phyloP scores from a whole-genome alignment of 2,329 filamentous ascomycete genomes.

The Claviceps digitariae region DNA sequence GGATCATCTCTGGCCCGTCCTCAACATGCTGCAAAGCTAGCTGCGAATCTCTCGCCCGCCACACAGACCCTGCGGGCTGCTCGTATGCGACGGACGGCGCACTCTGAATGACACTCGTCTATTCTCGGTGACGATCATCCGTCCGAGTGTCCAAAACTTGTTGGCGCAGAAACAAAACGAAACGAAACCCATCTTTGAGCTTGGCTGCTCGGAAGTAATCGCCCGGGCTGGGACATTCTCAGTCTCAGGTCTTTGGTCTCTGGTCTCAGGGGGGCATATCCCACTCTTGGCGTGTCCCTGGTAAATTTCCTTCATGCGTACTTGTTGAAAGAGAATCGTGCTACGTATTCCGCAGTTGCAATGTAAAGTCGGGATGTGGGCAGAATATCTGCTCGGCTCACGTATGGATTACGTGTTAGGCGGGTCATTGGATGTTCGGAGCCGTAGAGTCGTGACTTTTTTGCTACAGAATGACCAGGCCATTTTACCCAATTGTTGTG shows the following conservation, averaged over 20 bases:
- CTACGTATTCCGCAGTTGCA: too few species aligned
- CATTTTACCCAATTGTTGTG: too few species aligned
- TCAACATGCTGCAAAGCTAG: background rate
- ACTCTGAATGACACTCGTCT: background rate
- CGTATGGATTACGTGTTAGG: background rate
- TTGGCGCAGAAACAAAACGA: background rate
- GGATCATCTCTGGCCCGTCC: background rate
- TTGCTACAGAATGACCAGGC: too few species aligned
- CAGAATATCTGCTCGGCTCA: background rate
- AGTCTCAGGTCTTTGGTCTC: too few species aligned
- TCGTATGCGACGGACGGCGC: slow-evolving; percentile 8
- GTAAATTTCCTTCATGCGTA: too few species aligned
- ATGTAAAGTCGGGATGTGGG: background rate
- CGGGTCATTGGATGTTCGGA: background rate
- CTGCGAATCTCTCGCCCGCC: background rate
- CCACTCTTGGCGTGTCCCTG: too few species aligned
- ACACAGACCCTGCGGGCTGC: background rate
- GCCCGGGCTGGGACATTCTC: too few species aligned
- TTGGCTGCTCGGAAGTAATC: too few species aligned
- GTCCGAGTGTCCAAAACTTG: slow-evolving; percentile 3
- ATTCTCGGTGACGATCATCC: slow-evolving; percentile 2
- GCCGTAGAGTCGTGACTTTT: too few species aligned
- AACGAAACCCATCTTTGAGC: background rate
- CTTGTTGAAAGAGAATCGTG: too few species aligned
- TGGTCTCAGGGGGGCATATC: too few species aligned